phyloP scores from a whole-genome alignment of 75 land plant genomes.

The Adiantum capillusveneris region DNA sequence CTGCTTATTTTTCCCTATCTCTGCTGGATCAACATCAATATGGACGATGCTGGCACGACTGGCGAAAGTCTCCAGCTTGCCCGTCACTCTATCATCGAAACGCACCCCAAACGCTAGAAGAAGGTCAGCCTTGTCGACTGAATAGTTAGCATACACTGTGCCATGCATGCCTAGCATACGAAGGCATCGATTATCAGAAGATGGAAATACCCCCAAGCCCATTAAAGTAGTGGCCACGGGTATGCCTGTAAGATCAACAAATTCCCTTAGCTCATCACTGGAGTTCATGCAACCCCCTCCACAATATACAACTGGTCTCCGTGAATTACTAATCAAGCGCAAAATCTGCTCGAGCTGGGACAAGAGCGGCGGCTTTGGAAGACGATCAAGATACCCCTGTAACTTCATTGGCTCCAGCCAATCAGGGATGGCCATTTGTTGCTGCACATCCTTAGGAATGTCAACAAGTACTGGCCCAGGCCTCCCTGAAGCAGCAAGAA shows the following conservation, averaged over 20 bases:
- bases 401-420: conserved; percentile 61
- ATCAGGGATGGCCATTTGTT: conserved; percentile 66
- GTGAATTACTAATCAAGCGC: conserved; percentile 50
- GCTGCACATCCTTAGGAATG: conserved; percentile 90
- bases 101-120: conserved; percentile 89
- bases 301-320: conserved; percentile 69
- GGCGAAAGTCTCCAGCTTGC: conserved; percentile 93
- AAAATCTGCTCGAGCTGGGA: conserved; percentile 57
- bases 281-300: conserved; percentile 90
- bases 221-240: conserved; percentile 83
- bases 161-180: conserved; percentile 97
- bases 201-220: conserved; percentile 79
- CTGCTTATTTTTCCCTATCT: conserved; percentile 95
- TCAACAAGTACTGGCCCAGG: conserved; percentile 95
- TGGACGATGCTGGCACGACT: conserved; percentile 88
- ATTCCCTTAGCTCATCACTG: conserved; percentile 59
- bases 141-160: conserved; percentile 86
- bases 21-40: conserved; percentile 92
- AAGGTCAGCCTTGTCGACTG: conserved; percentile 69
- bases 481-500: conserved; percentile 69
- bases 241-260: conserved; percentile 75
- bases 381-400: conserved; percentile 45
- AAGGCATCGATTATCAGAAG: conserved; percentile 41
- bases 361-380: conserved; percentile 46
- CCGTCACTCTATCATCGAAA: conserved; percentile 95